Evolutionary conservation across 108 stramenopile genomes (phyloP), one percentile per base, ranked within the genome.

Genomic region (Cyclostephanos invisitatus): DNA sequence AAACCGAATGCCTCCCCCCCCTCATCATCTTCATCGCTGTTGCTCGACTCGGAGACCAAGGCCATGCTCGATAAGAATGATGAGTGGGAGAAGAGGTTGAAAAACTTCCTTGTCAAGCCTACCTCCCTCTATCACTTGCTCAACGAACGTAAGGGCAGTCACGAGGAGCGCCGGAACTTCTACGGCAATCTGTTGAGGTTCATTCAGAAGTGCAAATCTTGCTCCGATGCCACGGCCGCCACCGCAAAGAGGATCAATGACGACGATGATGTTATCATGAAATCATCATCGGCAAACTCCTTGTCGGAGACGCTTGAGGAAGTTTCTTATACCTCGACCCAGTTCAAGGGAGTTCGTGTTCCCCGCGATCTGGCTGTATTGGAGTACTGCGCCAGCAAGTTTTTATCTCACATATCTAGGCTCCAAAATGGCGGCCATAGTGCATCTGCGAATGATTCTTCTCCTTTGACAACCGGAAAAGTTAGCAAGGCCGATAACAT

Each of bases 351-450:
- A 38, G 83, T 86, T 5, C 65, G 53, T 35, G 72, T 72, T 10
- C 51, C 76, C 11, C 69, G 72, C 20, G 94, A 92, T 68, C 64
- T 95, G 11, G 84, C 77, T 10, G 46, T 91, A 27, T 83, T 92
- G 14, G 89, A 89, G 32, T 85, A 88, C 36, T 87, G 89, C 20
- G 78, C 79, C 7, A 69, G 17, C 55, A 80, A 80, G 61, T 80
- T 51, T 63, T 51, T 67, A 66, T 12, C 44, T 11, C 62, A 62
- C 48, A 57, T 79, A 44, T 42, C 36, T 20, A 36, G 37, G 35
- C n/a, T 61, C 15, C 18, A 63, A 36, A 22, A 68, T 40, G 20
- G 67, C 15, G 42, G 27, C 8, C 1, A 68, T 53, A 53, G 70
- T 80, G 55, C 65, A 80, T 29, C 80, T 58, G 37, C 55, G 54